Conservation (phyloP, 305 asterid species). For the Euphrasia arctica region DNA sequence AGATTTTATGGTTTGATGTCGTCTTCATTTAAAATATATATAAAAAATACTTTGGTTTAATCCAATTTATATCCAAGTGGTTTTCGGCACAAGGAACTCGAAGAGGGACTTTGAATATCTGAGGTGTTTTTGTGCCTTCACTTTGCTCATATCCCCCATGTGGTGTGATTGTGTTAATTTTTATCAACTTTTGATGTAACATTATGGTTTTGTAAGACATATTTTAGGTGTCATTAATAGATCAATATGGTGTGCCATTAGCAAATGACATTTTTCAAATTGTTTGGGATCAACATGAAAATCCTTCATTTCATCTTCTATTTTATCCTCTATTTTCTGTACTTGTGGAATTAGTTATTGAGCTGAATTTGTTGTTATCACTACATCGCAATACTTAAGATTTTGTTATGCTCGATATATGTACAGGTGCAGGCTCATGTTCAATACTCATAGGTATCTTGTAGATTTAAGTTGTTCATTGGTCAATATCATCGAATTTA, state of each 20-base stretch:
- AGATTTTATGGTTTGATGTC: constrained; percentile 28
- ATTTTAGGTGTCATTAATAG: constrained; percentile 19
- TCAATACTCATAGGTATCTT: background rate
- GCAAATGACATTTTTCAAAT: constrained; percentile 16
- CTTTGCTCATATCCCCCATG: constrained; percentile 21
- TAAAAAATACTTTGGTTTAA: constrained; percentile 28
- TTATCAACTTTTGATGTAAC: constrained; percentile 25
- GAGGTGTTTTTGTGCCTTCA: constrained; percentile 28
- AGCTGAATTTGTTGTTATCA: background rate
- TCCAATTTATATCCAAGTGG: constrained; percentile 29
- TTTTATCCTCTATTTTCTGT: background rate
- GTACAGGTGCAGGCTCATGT: no score
- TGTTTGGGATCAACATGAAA: background rate
- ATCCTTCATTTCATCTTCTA: background rate
- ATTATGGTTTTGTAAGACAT: constrained; percentile 29
- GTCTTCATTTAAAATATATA: constrained; percentile 15
- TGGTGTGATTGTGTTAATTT: constrained; percentile 25
- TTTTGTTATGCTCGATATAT: no score
- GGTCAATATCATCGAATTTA: background rate
- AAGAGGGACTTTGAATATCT: constrained; percentile 17
- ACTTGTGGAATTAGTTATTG: background rate
- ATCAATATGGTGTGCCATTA: constrained; percentile 30
- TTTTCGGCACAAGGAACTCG: constrained; percentile 20
- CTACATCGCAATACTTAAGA: background rate
- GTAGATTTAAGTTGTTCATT: background rate